phyloP scores from a whole-genome alignment of 1,139 yeast species.

The Hyphopichia pseudoburtonii region DNA sequence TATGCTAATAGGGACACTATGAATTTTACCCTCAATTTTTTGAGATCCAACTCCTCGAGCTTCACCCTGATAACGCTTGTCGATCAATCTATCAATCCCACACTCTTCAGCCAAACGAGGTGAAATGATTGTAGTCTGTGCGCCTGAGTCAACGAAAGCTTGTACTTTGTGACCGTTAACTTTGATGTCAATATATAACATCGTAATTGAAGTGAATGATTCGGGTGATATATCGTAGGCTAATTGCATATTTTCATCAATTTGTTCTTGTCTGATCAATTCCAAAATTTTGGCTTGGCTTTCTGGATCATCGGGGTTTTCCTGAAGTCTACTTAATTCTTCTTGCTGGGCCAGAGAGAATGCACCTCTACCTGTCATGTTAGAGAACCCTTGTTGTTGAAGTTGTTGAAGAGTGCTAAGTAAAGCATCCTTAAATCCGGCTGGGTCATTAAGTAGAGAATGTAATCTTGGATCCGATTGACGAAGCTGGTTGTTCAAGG shows the following conservation, averaged over 20 bases:
- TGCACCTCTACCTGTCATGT: no score
- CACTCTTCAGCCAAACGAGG: slow-evolving; percentile 74
- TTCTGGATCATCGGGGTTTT: slow-evolving; percentile 74
- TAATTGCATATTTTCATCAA: slow-evolving; percentile 72
- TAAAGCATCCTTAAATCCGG: slow-evolving; percentile 49
- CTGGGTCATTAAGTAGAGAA: slow-evolving; percentile 50
- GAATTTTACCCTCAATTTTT: slow-evolving; percentile 78
- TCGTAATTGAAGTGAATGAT: slow-evolving; percentile 74
- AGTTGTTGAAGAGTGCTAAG: slow-evolving; percentile 27
- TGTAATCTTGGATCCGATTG: slow-evolving; percentile 43
- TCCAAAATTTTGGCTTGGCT: slow-evolving; percentile 69
- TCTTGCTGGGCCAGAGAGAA: slow-evolving; percentile 28
- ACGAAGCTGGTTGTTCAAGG: slow-evolving; percentile 32
- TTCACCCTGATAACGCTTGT: slow-evolving; percentile 73
- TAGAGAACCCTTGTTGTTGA: slow-evolving; percentile 7
- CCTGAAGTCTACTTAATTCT: slow-evolving; percentile 51
- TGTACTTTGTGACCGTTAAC: slow-evolving; percentile 80
- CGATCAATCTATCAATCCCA: slow-evolving; percentile 74
- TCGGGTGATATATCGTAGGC: slow-evolving; percentile 93
- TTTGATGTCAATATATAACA: slow-evolving; percentile 77
- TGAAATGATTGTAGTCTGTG: slow-evolving; percentile 83
- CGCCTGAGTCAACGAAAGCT: slow-evolving; percentile 97
- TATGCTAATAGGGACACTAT: slow-evolving; percentile 81
- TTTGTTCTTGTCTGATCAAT: slow-evolving; percentile 66
- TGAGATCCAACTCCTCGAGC: slow-evolving; percentile 92